Evolutionary conservation across 768 basidiomycete species (phyloP).

Genomic region (Tulasnella sp.): DNA sequence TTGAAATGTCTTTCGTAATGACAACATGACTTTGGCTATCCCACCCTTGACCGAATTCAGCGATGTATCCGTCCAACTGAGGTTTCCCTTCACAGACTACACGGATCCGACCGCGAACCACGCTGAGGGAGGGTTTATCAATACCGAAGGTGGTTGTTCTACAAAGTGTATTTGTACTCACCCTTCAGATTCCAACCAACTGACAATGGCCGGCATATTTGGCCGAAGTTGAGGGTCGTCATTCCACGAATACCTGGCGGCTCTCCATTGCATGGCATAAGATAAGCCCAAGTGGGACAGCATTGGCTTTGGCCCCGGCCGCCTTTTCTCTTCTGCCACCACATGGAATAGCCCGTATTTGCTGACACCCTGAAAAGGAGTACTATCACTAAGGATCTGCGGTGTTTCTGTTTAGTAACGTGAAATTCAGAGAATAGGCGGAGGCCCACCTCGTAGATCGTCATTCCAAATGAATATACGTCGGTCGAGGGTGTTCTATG

Average conservation of each 20-base stretch:
- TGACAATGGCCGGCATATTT: not conserved
- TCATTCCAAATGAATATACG: not conserved
- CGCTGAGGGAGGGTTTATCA: too few species aligned
- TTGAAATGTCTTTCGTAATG: too few species aligned
- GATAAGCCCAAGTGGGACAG: not conserved
- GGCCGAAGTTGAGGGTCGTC: not conserved
- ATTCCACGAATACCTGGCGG: not conserved
- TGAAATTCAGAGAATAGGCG: not conserved
- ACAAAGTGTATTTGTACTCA: not conserved
- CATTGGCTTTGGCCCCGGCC: not conserved
- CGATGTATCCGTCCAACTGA: not conserved
- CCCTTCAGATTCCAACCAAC: not conserved
- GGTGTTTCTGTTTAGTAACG: not conserved
- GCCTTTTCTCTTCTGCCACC: not conserved
- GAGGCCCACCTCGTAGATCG: not conserved
- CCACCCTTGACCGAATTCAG: not conserved
- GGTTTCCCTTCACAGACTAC: not conserved
- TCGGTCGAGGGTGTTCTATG: not conserved
- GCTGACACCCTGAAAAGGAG: not conserved
- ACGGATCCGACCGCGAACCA: not conserved
- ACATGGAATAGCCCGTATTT: not conserved
- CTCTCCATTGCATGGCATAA: not conserved
- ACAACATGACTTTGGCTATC: too few species aligned
- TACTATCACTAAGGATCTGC: not conserved
- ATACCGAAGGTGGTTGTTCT: not conserved